A percentile compares a stretch with the other conserved stretches of the same genome.
These are phyloP conservation scores for Byssochlamys sp. DNA, from an alignment of 2,329 filamentous ascomycete species.

Conservation along the genomic window DNA sequence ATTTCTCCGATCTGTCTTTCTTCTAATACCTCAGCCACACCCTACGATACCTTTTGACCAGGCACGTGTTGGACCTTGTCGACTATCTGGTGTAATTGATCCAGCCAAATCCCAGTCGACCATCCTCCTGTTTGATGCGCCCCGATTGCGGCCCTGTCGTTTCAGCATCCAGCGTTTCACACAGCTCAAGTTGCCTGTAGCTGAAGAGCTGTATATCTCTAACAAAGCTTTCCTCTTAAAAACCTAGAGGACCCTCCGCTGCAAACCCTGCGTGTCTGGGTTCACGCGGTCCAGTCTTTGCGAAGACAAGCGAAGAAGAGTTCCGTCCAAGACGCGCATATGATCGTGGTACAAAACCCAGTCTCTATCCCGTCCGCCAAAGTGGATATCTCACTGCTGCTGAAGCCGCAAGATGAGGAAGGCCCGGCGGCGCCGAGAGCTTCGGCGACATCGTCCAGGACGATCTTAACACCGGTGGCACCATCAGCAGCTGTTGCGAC, in stretches of 20 bases:
- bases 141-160: not conserved
- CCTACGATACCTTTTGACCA: not conserved
- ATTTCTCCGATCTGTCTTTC: not conserved
- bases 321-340: constrained; percentile 27
- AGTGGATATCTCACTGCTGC: constrained; percentile 90
- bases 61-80: not conserved
- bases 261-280: not conserved
- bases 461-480: constrained; percentile 14
- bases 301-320: not conserved
- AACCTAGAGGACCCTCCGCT: not conserved
- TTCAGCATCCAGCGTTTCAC: not conserved
- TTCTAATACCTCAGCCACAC: not conserved
- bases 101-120: not conserved
- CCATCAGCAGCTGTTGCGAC: constrained; percentile 21
- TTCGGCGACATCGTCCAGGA: constrained; percentile 24
- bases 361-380: constrained; percentile 46
- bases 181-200: not conserved
- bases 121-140: not conserved
- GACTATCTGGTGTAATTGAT: not conserved
- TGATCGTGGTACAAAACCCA: constrained; percentile 34
- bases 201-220: not conserved
- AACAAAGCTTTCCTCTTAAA: not conserved
- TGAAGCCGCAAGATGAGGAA: constrained; percentile 52
- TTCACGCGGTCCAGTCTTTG: not conserved
- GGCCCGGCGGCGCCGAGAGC: constrained; percentile 18